These are phyloP conservation scores for Sporothrix mexicana DNA, from an alignment of 2,329 filamentous ascomycete species.

Conservation along the genomic window DNA sequence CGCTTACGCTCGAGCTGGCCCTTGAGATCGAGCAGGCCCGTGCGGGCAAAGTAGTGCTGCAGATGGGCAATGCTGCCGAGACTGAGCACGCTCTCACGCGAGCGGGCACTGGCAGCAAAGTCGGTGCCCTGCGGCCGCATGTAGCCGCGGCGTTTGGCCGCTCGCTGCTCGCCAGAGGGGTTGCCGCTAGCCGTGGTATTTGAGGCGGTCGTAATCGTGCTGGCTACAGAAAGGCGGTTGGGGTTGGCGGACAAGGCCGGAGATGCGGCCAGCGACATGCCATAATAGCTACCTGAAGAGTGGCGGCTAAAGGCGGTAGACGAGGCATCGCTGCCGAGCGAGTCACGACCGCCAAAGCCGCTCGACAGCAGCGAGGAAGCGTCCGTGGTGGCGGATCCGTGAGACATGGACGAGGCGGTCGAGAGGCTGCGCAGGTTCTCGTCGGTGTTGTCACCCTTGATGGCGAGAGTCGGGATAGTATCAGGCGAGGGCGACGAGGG, in stretches of 20 bases:
- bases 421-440: conserved; percentile 69
- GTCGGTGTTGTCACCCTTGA: conserved; percentile 16
- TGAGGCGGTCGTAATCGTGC: conserved; percentile 47
- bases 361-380: conserved; percentile 56
- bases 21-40: conserved; percentile 90
- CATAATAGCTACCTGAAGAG: conserved; percentile 64
- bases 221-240: conserved; percentile 67
- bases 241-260: conserved; percentile 47
- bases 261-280: conserved; percentile 35
- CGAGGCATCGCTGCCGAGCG: conserved; percentile 54
- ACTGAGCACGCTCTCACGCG: conserved; percentile 93
- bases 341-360: conserved; percentile 57
- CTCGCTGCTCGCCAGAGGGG: conserved; percentile 39
- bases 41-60: conserved; percentile 97
- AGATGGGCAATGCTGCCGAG: conserved; percentile 95
- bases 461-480: conserved; percentile 64
- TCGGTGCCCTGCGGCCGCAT: conserved; percentile 85
- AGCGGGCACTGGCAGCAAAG: conserved; percentile 88
- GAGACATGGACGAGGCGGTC: conserved; percentile 62
- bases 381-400: conserved; percentile 58
- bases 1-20: conserved; percentile 77
- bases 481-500: conserved; percentile 70
- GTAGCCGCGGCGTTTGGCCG: conserved; percentile 73
- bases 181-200: conserved; percentile 49
- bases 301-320: conserved; percentile 62